Evolutionary conservation across 768 basidiomycete genomes (phyloP).

Genomic region (Neoboletus magnificus): DNA sequence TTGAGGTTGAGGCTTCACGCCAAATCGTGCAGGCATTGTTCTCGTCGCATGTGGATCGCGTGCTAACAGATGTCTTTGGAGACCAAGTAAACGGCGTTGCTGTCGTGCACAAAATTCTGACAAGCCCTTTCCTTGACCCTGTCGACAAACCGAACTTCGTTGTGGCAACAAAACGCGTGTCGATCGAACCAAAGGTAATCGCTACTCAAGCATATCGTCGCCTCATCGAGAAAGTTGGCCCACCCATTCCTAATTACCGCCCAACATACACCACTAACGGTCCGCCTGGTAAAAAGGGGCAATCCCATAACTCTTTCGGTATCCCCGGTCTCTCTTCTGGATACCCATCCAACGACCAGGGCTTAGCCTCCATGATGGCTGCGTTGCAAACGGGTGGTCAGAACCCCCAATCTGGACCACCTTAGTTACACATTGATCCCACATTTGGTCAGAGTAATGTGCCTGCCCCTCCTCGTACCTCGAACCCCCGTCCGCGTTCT

Average conservation of each 20-base stretch:
- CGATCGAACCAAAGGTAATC: conserved; percentile 88
- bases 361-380: conserved; percentile 90
- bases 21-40: conserved; percentile 90
- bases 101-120: conserved; percentile 88
- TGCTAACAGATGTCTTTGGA: conserved; percentile 88
- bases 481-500: conserved; percentile 47
- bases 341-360: conserved; percentile 80
- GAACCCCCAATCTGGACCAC: conserved; percentile 76
- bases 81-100: conserved; percentile 97
- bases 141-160: conserved; percentile 64
- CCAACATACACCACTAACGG: conserved; percentile 66
- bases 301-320: conserved; percentile 52
- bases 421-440: conserved; percentile 70
- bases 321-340: conserved; percentile 76
- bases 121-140: conserved; percentile 79
- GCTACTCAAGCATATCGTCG: conserved; percentile 93
- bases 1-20: conserved; percentile 82
- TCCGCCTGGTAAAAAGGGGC: conserved; percentile 57
- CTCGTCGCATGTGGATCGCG: conserved; percentile 84
- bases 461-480: conserved; percentile 45
- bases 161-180: conserved; percentile 85
- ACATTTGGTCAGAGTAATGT: conserved; percentile 44
- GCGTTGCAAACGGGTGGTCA: conserved; percentile 88
- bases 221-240: conserved; percentile 90
- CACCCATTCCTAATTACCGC: conserved; percentile 86